Base-by-base conservation (phyloP, 176 grass and related monocot genomes). In the Saccharum spontaneum region DNA sequence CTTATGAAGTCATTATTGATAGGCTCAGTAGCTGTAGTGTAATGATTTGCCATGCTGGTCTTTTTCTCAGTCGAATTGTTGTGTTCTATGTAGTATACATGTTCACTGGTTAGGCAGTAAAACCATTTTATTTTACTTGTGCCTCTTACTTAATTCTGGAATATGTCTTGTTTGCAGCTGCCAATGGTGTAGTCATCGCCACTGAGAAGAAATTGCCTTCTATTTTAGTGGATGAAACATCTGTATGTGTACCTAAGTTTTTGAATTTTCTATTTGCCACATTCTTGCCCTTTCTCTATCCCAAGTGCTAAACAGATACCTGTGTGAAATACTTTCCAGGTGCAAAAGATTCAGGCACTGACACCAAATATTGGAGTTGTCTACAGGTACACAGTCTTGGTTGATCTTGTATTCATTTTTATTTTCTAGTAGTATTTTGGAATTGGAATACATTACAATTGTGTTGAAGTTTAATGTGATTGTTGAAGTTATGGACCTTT, bases 341-440 rank as follows among this genome's bases (percentile, higher is more conserved):
- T 98, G 16, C 97, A 98, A 90, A 98, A 98, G 81, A 98, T 94
- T 82, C 97, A 98, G 68, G 64, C 91, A 44, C 81, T 98, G 86
- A 96, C 97, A 77, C 86, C 93, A 54, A 96, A 98, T 54, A 98
- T 98, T 59, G 93, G 91, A 44, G 97, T 96, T 82, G 91, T 98
- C 57, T 98, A 98, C 65, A 98, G 96, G 96, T 94, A 75, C 54
- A 63, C 73, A n/a, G 9, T 45, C 28, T 38, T 85, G n/a, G 17
- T 77, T 67, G 31, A 38, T 48, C 46, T 91, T 64, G 22, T 60
- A 44, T 69, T 61, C 8, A 36, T 81, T 69, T 86, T 28, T 38
- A 10, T 75, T 36, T 54, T 22, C 33, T 46, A 34, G 33, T 34
- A 34, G 33, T 34, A 63, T 82, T 55, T 67, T 73, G 49, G 40